Base-by-base conservation (phyloP, 352 stramenopile genomes). In the Globisporangium uncinulatum region DNA sequence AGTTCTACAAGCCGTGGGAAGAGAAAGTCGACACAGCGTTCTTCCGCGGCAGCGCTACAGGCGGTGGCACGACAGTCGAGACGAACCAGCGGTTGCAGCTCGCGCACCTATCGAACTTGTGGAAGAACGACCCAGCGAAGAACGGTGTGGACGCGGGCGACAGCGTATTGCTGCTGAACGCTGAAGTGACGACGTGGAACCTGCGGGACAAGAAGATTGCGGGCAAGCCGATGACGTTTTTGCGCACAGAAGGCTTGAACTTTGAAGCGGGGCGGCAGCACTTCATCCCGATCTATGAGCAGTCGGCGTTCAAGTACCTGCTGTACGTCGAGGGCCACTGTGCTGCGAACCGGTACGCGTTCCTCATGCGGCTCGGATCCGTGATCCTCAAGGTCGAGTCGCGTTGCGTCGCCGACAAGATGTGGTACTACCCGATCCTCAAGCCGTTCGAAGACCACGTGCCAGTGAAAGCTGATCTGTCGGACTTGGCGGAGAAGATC, bases 251-350 rank as follows among this genome's bases (percentile, higher is more conserved):
- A 34, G 61, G 71, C 7, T 81, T 92, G 42, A 82, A 93, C 53
- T 97, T 98, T 61, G 69, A 86, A 41, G 97, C 96, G 61, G 94
- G 89, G 51, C 88, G 81, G 47, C 82, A 98, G 57, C 93, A 98
- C 61, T 99, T 98, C 62, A 98, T 98, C 20, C 95, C 96, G 11
- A 98, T 99, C 70, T 99, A 99, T 71, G 83, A 99, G 71, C 96
- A 99, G 75, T 95, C 84, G 43, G 94, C 86, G 65, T 99, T 97
- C 77, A 97, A 99, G 74, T 98, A 98, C 73, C 83, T 98, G 60
- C 71, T 99, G 37, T 98, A 99, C 67, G 88, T 98, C 9, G 95
- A 99, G 70, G 96, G 97, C 24, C 94, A 98, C 61, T 99, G 96
- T 70, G 95, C 96, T 49, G 97, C 96, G 13, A 99, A 97, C 80